Evolutionary conservation across 768 basidiomycete species (phyloP).

Genomic region (Kwoniella dejecticola): DNA sequence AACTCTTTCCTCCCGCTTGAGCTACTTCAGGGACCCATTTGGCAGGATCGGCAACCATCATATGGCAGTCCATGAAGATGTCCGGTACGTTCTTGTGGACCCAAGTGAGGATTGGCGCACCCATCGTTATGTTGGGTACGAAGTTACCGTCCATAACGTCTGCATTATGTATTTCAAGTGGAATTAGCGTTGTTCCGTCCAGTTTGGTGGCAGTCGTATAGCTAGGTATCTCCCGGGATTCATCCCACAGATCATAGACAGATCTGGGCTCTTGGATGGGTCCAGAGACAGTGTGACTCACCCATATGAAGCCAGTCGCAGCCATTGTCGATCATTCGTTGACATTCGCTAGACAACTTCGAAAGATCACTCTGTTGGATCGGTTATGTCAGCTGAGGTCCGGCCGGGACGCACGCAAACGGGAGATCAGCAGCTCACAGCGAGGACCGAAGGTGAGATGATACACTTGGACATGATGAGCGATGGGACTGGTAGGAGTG

Average conservation of each 20-base stretch:
- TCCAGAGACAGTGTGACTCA: constrained; percentile 51
- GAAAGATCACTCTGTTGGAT: constrained; percentile 76
- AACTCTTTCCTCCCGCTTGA: constrained; percentile 88
- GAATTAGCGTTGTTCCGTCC: neutral
- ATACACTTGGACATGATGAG: constrained; percentile 77
- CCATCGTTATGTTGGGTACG: constrained; percentile 98
- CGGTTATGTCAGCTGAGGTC: neutral
- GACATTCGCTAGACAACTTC: constrained; percentile 90
- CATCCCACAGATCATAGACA: neutral
- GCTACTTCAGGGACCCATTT: constrained; percentile 98
- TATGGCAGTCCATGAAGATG: constrained; percentile 99
- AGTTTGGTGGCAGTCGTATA: neutral
- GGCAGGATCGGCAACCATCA: constrained; percentile 96
- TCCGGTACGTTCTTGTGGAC: constrained; percentile 83
- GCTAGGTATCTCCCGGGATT: no score
- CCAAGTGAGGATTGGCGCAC: constrained; percentile 82
- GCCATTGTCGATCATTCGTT: constrained; percentile 88
- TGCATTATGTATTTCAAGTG: constrained; percentile 48
- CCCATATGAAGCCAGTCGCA: constrained; percentile 99
- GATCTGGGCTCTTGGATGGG: neutral
- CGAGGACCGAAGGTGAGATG: constrained; percentile 94
- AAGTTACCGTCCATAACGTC: constrained; percentile 99
- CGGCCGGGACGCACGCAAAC: neutral
- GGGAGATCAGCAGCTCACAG: constrained; percentile 55
- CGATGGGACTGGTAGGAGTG: neutral